A percentile compares a stretch with the other conserved stretches of the same genome.
These are phyloP conservation scores for Trichoderma asperellum DNA, from an alignment of 2,329 filamentous ascomycete genomes.

Conservation along the genomic window DNA sequence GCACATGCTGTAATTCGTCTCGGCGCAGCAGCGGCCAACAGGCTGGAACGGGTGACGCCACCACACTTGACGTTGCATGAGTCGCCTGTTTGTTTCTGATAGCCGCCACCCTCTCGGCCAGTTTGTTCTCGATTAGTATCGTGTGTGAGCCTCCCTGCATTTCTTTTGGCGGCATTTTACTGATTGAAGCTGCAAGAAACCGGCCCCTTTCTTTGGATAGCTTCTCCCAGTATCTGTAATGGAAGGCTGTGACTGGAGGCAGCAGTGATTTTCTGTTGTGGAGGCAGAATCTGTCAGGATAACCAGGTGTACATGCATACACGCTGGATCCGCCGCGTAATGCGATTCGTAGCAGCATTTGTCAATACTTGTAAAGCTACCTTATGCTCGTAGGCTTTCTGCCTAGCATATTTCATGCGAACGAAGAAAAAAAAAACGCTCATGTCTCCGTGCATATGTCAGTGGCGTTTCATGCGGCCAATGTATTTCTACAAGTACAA, in stretches of 20 bases:
- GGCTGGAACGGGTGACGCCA: slow-evolving; percentile 3
- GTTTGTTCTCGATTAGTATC: background rate
- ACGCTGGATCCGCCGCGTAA: background rate
- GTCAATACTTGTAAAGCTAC: background rate
- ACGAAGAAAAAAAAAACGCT: background rate
- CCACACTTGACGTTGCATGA: background rate
- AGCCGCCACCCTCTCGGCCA: background rate
- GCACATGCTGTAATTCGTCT: background rate
- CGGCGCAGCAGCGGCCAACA: background rate
- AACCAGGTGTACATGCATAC: background rate
- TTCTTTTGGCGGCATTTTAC: background rate
- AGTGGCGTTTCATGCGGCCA: background rate
- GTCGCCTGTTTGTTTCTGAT: slow-evolving; percentile 15
- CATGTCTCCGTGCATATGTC: background rate
- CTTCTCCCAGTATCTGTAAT: background rate
- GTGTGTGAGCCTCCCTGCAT: slow-evolving; percentile 11
- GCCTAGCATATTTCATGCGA: background rate
- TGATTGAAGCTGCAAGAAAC: background rate
- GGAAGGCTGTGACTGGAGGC: background rate
- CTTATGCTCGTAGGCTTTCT: background rate
- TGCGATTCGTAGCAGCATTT: background rate
- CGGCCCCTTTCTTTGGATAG: background rate
- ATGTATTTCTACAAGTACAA: background rate
- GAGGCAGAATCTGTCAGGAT: background rate
- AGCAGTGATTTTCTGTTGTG: background rate